Percentiles rank a stretch among this genome's conserved stretches.
phyloP scores from a whole-genome alignment of 83 land plant species.

The Thuja plicata region DNA sequence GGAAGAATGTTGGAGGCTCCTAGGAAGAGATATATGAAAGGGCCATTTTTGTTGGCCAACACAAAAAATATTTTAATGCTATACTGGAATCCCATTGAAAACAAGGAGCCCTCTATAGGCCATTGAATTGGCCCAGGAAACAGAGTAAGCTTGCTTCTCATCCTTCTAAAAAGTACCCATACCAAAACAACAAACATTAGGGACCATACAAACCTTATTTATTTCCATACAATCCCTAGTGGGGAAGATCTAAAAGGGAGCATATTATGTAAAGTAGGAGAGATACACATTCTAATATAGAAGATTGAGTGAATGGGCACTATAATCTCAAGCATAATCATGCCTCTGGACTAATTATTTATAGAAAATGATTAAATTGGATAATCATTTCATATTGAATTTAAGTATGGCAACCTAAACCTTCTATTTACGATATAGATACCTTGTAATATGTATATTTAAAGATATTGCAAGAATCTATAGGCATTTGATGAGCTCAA shows the following conservation, averaged over 20 bases:
- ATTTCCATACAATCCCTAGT: background rate
- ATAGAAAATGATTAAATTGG: too few relatives aligned
- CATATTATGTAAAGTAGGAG: background rate
- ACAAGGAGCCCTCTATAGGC: background rate
- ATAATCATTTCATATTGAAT: background rate
- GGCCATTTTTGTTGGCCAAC: constrained; percentile 5
- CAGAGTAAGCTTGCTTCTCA: background rate
- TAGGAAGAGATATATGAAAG: constrained; percentile 4
- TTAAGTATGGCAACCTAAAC: too few relatives aligned
- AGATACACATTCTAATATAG: too few relatives aligned
- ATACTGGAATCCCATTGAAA: background rate
- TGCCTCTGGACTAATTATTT: background rate
- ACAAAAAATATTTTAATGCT: background rate
- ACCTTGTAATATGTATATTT: too few relatives aligned
- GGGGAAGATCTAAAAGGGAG: background rate
- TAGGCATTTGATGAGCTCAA: too few relatives aligned
- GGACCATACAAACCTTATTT: background rate
- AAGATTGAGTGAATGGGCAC: background rate
- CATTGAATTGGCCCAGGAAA: background rate
- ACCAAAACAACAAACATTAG: background rate
- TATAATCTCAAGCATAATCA: background rate
- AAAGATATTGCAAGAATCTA: too few relatives aligned
- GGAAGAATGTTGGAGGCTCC: background rate
- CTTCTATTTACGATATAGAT: too few relatives aligned
- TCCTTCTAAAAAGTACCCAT: background rate